These are phyloP conservation scores for Penicillium robsamsonii DNA, from an alignment of 495 filamentous ascomycete genomes.

Conservation along the genomic window DNA sequence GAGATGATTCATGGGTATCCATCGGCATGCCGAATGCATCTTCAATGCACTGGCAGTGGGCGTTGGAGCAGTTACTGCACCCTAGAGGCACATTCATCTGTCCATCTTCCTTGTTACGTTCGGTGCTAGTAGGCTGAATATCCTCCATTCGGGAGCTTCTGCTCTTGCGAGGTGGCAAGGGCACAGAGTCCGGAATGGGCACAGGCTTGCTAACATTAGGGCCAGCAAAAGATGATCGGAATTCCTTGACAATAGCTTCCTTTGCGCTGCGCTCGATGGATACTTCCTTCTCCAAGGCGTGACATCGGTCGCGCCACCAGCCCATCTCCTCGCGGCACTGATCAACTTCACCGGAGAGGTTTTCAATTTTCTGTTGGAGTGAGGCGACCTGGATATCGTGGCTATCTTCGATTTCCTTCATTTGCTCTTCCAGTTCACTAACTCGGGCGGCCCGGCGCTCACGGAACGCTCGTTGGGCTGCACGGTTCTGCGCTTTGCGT, in stretches of 20 bases:
- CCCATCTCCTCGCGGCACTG: slow-evolving; percentile 47
- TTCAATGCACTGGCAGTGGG: slow-evolving; percentile 68
- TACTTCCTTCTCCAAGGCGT: slow-evolving; percentile 48
- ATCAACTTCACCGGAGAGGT: slow-evolving; percentile 51
- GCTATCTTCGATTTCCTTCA: slow-evolving; percentile 62
- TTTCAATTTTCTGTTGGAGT: slow-evolving; percentile 47
- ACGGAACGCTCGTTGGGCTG: slow-evolving; percentile 89
- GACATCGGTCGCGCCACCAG: slow-evolving; percentile 51
- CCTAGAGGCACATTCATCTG: slow-evolving; percentile 46
- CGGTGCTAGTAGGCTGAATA: slow-evolving; percentile 14
- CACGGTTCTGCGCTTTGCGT: slow-evolving; percentile 88
- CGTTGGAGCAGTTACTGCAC: slow-evolving; percentile 63
- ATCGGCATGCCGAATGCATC: slow-evolving; percentile 53
- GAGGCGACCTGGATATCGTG: slow-evolving; percentile 44
- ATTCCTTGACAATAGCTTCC: slow-evolving; percentile 42
- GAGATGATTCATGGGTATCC: slow-evolving; percentile 28
- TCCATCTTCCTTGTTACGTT: slow-evolving; percentile 20
- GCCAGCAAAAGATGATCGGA: slow-evolving; percentile 35
- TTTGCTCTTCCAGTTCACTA: slow-evolving; percentile 80
- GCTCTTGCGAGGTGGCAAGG: slow-evolving; percentile 31
- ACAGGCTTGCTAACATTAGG: slow-evolving; percentile 20
- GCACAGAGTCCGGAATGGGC: slow-evolving; percentile 32
- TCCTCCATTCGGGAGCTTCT: slow-evolving; percentile 28
- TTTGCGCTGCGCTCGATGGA: slow-evolving; percentile 44
- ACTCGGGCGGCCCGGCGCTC: slow-evolving; percentile 82